Conservation (phyloP, 192 early-diverging fungal species). For the Gonapodya sp. region DNA sequence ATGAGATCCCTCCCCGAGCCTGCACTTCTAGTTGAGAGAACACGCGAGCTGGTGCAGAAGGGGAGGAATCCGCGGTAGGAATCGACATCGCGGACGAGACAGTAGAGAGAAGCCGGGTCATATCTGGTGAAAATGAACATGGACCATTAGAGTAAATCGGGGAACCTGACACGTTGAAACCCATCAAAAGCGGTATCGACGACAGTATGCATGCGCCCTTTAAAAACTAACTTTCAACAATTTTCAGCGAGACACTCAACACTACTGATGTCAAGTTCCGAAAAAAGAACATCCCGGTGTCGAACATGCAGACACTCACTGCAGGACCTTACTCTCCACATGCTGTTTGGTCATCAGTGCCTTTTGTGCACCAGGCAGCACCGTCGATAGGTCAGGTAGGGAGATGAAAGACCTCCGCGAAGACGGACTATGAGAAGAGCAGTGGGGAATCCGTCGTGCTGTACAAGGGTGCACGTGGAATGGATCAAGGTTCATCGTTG, state of each 20-base stretch:
- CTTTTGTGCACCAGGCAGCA: neutral
- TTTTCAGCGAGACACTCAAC: too few species aligned
- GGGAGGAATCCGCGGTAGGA: slow-evolving; percentile 2
- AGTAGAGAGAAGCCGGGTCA: neutral
- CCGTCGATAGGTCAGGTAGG: neutral
- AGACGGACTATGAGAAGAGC: neutral
- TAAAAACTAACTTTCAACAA: too few species aligned
- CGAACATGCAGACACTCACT: neutral
- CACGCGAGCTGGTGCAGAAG: neutral
- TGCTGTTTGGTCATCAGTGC: neutral
- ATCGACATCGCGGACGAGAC: slow-evolving; percentile 5
- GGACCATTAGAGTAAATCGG: too few species aligned
- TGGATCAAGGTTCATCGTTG: too few species aligned
- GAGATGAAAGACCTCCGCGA: neutral
- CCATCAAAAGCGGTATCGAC: neutral
- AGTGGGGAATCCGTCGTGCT: too few species aligned
- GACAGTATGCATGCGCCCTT: neutral
- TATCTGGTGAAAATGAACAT: neutral
- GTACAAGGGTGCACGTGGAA: too few species aligned
- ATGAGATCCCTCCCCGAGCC: neutral
- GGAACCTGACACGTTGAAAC: too few species aligned
- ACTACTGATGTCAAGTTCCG: too few species aligned
- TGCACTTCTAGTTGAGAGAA: neutral
- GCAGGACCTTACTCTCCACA: neutral
- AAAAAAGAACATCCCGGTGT: too few species aligned